These are phyloP conservation scores for Phytophthora agathidicida DNA, from an alignment of 352 stramenopile genomes.

Conservation along the genomic window DNA sequence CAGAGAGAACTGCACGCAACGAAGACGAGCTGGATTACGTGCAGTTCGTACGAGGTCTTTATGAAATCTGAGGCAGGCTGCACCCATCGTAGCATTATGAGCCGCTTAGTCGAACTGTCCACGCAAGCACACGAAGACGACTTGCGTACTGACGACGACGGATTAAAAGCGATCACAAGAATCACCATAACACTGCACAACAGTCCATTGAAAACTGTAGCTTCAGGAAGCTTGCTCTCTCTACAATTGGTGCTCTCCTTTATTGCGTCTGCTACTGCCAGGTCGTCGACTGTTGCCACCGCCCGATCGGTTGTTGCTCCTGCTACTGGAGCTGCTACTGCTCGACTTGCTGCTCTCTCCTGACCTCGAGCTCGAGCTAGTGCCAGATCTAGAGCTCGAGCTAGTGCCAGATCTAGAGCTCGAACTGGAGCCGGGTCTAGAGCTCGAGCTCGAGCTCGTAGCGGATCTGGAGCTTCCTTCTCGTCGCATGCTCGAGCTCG, in stretches of 20 bases:
- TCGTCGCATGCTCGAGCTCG: slow-evolving; percentile 9
- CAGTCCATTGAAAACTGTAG: slow-evolving; percentile 19
- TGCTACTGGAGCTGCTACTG: slow-evolving; percentile 36
- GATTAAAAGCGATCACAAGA: slow-evolving; percentile 13
- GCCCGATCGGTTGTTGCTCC: slow-evolving; percentile 27
- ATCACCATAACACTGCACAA: slow-evolving; percentile 14
- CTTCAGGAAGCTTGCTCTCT: slow-evolving; percentile 12
- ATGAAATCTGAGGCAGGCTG: slow-evolving; percentile 29
- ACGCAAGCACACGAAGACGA: slow-evolving; percentile 17
- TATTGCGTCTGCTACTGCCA: slow-evolving; percentile 37
- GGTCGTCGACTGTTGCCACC: slow-evolving; percentile 34
- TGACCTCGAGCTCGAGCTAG: slow-evolving; percentile 24
- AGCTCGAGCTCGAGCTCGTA: slow-evolving; percentile 22
- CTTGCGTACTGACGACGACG: slow-evolving; percentile 2
- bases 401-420: too few relatives aligned
- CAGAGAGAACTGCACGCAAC: slow-evolving; percentile 31
- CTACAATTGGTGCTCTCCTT: slow-evolving; percentile 35
- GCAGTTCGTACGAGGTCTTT: slow-evolving; percentile 33
- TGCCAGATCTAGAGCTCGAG: slow-evolving; percentile 25
- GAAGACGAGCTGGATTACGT: slow-evolving; percentile 41
- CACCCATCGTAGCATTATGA: slow-evolving; percentile 7
- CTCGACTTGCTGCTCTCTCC: slow-evolving; percentile 36
- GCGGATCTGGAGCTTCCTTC: slow-evolving; percentile 25
- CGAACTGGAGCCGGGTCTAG: slow-evolving; percentile 23
- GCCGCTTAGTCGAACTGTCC: slow-evolving; percentile 14